Base-by-base conservation (phyloP, 768 basidiomycete species). In the Nevesoporus exiguus region DNA sequence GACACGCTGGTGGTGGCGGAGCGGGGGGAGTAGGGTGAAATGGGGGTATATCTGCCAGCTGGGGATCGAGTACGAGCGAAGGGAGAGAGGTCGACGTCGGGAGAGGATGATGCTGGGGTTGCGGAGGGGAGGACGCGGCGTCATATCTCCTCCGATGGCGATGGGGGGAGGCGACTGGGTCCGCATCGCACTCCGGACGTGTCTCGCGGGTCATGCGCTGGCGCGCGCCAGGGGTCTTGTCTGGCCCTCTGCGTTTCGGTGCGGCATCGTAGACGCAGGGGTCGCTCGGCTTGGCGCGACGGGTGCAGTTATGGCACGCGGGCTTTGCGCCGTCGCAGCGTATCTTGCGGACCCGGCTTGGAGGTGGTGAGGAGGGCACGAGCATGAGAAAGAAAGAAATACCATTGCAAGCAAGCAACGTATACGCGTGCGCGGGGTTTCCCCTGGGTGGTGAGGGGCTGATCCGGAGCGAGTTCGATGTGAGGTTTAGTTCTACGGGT, bases 251-350 rank as follows among this genome's bases (percentile, higher is more conserved):
- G 42, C 90, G 85, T 62, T 87, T 90, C 21, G 90, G 90, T 5
- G 80, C 69, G 14, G 79, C 52, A 60, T 92, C 90, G 60, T 91
- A 92, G 47, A 73, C 66, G 65, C 90, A 92, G 43, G 79, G 76
- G 41, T 66, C 72, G 59, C 61, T 67, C 13, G 71, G 70, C 44
- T 69, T 75, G 13, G 73, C 54, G 36, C 86, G 79, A 58, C 80
- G 81, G 37, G 73, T 69, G 63, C 89, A 92, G 62, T 90, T 90
- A 63, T 86, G 81, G 63, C 90, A 92, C 10, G 76, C 63, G 10
- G 90, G 90, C 59, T 85, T 89, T 9, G 84, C 84, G 49, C 90
- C 90, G 66, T 91, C 89, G 67, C 90, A 92, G 5, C 89, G 83
- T 58, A 88, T 89, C 64, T 92, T 92, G 24, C 88, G 80, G 15